A percentile compares a stretch with the other conserved stretches of the same genome.
phyloP scores from a whole-genome alignment of 1,139 yeast genomes.

The Suhomyces wounanorum region DNA sequence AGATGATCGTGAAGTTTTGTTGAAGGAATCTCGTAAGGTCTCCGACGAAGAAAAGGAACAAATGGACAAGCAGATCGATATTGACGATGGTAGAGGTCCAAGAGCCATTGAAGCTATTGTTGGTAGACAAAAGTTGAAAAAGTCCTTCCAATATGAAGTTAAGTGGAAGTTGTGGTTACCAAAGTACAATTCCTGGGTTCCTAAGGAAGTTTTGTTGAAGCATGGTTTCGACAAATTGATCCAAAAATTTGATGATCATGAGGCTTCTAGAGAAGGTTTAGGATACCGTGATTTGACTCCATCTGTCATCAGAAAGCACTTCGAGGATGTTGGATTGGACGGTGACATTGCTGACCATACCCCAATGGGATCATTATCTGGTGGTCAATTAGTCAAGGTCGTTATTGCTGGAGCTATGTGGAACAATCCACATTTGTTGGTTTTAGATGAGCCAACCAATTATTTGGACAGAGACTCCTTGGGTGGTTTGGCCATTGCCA shows the following conservation, averaged over 20 bases:
- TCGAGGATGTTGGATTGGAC: conserved; percentile 95
- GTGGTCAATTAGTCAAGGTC: conserved; percentile 97
- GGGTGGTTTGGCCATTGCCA: conserved; percentile 96
- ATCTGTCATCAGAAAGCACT: conserved; percentile 90
- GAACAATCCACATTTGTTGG: conserved; percentile 98
- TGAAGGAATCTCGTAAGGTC: conserved; percentile 90
- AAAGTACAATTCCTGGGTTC: conserved; percentile 90
- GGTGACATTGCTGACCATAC: conserved; percentile 99
- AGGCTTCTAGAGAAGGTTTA: conserved; percentile 97
- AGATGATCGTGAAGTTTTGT: conserved; percentile 93
- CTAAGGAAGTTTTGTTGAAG: conserved; percentile 75
- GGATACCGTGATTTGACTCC: conserved; percentile 95
- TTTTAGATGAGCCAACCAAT: conserved; percentile 97
- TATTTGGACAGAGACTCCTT: conserved; percentile 96
- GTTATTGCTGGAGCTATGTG: conserved; percentile 99
- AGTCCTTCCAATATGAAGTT: conserved; percentile 93
- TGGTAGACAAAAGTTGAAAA: conserved; percentile 95
- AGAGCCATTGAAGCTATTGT: conserved; percentile 90
- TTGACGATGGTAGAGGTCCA: conserved; percentile 86
- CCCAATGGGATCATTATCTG: conserved; percentile 93
- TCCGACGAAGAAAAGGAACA: conserved; percentile 79
- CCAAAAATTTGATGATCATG: conserved; percentile 96
- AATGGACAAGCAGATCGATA: conserved; percentile 76
- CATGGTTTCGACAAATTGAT: conserved; percentile 86
- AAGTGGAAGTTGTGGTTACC: conserved; percentile 96